Conservation (phyloP, 495 filamentous ascomycete genomes). For the Aspergillus hancockii region DNA sequence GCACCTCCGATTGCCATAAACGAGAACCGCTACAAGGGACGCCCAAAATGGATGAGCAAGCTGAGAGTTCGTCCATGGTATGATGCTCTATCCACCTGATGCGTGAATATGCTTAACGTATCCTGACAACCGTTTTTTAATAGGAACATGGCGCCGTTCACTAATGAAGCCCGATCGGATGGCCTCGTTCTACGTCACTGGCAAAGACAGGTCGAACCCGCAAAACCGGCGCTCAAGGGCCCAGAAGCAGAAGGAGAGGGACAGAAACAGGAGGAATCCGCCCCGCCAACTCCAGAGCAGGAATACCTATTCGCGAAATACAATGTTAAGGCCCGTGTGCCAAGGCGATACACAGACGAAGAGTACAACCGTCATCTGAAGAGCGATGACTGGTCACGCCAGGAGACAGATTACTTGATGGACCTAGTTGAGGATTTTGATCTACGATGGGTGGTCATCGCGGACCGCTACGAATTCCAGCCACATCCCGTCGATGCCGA, state of each 20-base stretch:
- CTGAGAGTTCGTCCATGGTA: conserved; percentile 56
- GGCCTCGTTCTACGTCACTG: conserved; percentile 68
- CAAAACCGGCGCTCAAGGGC: conserved; percentile 41
- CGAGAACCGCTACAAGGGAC: conserved; percentile 66
- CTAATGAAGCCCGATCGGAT: conserved; percentile 56
- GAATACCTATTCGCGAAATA: conserved; percentile 70
- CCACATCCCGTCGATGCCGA: conserved; percentile 44
- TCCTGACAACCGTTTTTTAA: not conserved
- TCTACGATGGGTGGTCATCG: conserved; percentile 87
- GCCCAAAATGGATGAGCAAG: conserved; percentile 60
- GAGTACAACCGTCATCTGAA: conserved; percentile 78
- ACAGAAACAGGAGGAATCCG: conserved; percentile 40
- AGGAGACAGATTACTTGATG: conserved; percentile 91
- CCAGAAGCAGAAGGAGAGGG: conserved; percentile 46
- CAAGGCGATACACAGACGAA: conserved; percentile 74
- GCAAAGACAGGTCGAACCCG: conserved; percentile 47
- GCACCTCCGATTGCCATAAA: conserved; percentile 68
- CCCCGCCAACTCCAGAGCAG: conserved; percentile 27
- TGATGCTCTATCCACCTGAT: not conserved
- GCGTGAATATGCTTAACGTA: not conserved
- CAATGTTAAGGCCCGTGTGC: conserved; percentile 73
- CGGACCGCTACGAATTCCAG: conserved; percentile 84
- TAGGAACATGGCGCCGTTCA: conserved; percentile 58
- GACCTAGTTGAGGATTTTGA: conserved; percentile 72
- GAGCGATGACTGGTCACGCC: conserved; percentile 77